These are phyloP conservation scores for Gossypium mustelinum DNA, from an alignment of 345 rosid genomes.

Conservation along the genomic window DNA sequence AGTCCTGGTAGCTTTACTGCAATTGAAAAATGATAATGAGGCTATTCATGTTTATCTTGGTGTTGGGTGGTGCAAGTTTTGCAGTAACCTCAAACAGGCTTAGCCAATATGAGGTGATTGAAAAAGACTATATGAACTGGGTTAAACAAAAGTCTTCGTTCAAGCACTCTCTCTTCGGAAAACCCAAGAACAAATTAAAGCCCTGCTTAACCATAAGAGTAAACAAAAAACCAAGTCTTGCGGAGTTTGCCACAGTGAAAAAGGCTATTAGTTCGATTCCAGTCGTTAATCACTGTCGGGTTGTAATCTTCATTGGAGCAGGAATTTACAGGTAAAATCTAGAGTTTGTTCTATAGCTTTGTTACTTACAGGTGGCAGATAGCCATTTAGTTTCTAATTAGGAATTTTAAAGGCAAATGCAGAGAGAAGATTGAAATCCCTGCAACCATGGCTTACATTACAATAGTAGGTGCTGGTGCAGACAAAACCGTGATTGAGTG, in stretches of 20 bases:
- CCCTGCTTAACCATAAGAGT: constrained; percentile 66
- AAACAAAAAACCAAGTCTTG: constrained; percentile 48
- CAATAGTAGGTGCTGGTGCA: constrained; percentile 84
- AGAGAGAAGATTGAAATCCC: constrained; percentile 88
- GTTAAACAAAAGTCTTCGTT: constrained; percentile 49
- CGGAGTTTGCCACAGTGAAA: constrained; percentile 77
- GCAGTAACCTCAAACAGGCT: constrained; percentile 13
- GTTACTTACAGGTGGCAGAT: background rate
- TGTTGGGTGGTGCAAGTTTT: constrained; percentile 22
- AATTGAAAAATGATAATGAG: constrained; percentile 19
- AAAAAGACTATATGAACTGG: constrained; percentile 28
- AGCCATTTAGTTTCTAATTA: background rate
- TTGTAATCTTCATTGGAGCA: constrained; percentile 75
- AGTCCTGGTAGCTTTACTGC: background rate
- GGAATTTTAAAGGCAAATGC: constrained; percentile 1
- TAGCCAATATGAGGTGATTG: constrained; percentile 8
- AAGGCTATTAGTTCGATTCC: constrained; percentile 88
- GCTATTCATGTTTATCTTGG: constrained; percentile 25
- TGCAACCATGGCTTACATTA: constrained; percentile 65
- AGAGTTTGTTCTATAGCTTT: background rate
- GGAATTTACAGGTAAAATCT: constrained; percentile 68
- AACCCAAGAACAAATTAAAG: constrained; percentile 74
- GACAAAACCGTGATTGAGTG: constrained; percentile 74
- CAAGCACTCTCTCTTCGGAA: constrained; percentile 42
- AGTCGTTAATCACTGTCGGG: constrained; percentile 62